A percentile compares a stretch with the other conserved stretches of the same genome.
phyloP scores from a whole-genome alignment of 495 filamentous ascomycete genomes.

The Penicillium coprophilum region DNA sequence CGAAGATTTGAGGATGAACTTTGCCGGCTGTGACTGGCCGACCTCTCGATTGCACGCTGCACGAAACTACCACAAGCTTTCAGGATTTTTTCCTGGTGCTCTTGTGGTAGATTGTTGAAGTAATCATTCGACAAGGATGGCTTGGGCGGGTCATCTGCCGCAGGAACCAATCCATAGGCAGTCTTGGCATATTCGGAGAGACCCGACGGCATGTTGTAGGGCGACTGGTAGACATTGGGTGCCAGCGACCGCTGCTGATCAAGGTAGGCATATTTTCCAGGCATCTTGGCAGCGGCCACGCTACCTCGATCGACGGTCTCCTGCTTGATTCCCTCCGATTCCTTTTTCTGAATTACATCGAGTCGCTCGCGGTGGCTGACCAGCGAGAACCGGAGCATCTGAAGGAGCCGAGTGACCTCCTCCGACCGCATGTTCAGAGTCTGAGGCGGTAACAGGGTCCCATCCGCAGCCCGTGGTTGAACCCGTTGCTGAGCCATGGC shows the following conservation, averaged over 20 bases:
- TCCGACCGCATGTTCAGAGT: conserved; percentile 51
- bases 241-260: conserved; percentile 44
- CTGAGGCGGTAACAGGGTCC: conserved; percentile 43
- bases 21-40: conserved; percentile 46
- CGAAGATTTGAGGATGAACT: conserved; percentile 45
- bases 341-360: conserved; percentile 47
- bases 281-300: conserved; percentile 37
- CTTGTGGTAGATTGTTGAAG: conserved; percentile 43
- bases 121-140: conserved; percentile 47
- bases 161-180: conserved; percentile 39
- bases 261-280: conserved; percentile 47
- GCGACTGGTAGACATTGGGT: conserved; percentile 49
- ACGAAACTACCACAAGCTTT: conserved; percentile 50
- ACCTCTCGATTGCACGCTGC: conserved; percentile 45
- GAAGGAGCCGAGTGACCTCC: conserved; percentile 46
- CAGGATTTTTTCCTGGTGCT: conserved; percentile 46
- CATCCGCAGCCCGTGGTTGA: conserved; percentile 45
- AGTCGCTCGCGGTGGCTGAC: conserved; percentile 48
- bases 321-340: conserved; percentile 40
- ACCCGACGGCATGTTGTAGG: conserved; percentile 49
- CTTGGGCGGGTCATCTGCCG: conserved; percentile 41
- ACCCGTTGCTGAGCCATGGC: conserved; percentile 52
- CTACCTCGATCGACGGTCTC: conserved; percentile 38
- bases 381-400: conserved; percentile 51
- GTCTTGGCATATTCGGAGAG: conserved; percentile 47